Evolutionary conservation across 2,329 filamentous ascomycete species (phyloP), one percentile per base, ranked within the genome.

Genomic region (Penicillium digitatum): DNA sequence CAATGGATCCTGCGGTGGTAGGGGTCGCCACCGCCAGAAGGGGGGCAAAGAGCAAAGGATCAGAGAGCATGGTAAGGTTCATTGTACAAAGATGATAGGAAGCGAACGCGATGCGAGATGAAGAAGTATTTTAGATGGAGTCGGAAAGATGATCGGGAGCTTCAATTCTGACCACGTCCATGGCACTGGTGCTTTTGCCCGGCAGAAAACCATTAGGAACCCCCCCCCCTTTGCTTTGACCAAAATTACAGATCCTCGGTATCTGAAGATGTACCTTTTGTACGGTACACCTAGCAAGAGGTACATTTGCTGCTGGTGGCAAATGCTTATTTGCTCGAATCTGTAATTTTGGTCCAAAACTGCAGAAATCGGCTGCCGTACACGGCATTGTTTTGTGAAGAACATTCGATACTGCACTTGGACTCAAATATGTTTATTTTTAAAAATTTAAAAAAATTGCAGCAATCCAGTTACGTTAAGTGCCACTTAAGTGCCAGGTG

Each of bases 21-120:
- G 69, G 70, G 27, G 29, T 68, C 22, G 62, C 53, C 31, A 70
- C 60, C 59, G 69, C 66, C 9, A 68, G 55, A 16, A 70, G 49
- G 14, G 14, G 69, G 48, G 64, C 52, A 47, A 72, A 67, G 63
- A 10, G 61, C 61, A 8, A 68, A 59, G 16, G 66, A 69, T 66
- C 66, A 69, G 27, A 68, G 59, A 66, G n/a, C n/a, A 69, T 62
- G 18, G 12, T 52, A 48, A 22, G 27, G 7, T 9, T 22, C 9
- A 47, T 37, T 11, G 7, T 42, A n/a, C n/a, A n/a, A 5, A n/a
- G 10, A 26, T 27, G 10, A 10, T 14, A 22, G 18, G 18, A 6
- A 38, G 16, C 9, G 7, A 24, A 12, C 20, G 3, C 8, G 37
- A n/a, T 24, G 20, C 3, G 12, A 39, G 22, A 22, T 24, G 8